Base-by-base conservation (phyloP, 148 eudicot genomes). In the Persicaria tinctoria region DNA sequence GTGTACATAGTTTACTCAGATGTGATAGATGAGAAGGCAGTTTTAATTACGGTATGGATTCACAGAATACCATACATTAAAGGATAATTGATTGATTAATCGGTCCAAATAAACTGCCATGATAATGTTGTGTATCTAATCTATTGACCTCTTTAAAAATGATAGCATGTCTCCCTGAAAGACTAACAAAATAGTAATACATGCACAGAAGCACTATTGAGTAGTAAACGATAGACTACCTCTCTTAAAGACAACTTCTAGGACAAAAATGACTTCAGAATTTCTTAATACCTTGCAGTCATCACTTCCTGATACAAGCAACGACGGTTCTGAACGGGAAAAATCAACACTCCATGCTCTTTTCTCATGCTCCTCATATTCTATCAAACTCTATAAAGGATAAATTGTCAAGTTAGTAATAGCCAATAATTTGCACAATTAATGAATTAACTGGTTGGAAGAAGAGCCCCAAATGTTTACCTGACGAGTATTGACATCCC, bases 281-380 rank as follows among this genome's bases (percentile, higher is more conserved):
- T 38, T 1, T 71, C 13, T 62, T 53, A 45, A 38, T 80, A 93
- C 98, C 98, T 93, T 93, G 83, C 97, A 93, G 78, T 93, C 98
- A 78, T 93, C 98, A 81, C 98, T 89, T 41, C 98, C 98, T 75
- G 97, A 91, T 38, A 91, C 89, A 78, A 93, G 85, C 86, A 91
- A 88, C 18, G 97, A 88, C 63, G 98, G 98, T 70, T 91, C 91
- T 50, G 88, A 81, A 46, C 84, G 77, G 41, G 94, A 93, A 78
- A 93, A 93, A 77, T 93, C 98, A 76, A 93, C 90, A 85, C 94
- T 88, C 98, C 98, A 93, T 68, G 98, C 94, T 70, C 98, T 85
- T 80, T 93, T 93, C 77, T 91, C 97, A 82, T 93, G 98, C 88
- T 93, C 98, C 77, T 93, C 98, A 60, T 91, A 93, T 83, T 93